Percentiles rank a stretch among this genome's conserved stretches.
Evolutionary conservation across 305 asterid genomes (phyloP).

Genomic region (Fraxinus xanthoxyloides): DNA sequence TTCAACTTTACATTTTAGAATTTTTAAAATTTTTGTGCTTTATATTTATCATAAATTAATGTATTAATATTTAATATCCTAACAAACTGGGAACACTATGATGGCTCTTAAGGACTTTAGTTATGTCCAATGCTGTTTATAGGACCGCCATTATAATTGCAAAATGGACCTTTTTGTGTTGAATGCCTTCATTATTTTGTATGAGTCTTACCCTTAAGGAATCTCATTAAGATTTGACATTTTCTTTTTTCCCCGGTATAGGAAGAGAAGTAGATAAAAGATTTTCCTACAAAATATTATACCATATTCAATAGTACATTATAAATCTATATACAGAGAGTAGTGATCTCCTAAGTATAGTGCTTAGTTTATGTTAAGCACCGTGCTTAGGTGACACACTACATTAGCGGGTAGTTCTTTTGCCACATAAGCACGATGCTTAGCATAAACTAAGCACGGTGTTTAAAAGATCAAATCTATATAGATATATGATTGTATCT

Average conservation of each 20-base stretch:
- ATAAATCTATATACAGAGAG: too few species aligned
- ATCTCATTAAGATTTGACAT: neutral
- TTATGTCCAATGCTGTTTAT: neutral
- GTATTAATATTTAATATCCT: neutral
- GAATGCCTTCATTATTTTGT: neutral
- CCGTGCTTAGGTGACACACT: too few species aligned
- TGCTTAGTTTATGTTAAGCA: too few species aligned
- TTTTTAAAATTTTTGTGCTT: neutral
- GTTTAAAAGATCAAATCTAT: too few species aligned
- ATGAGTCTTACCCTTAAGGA: neutral
- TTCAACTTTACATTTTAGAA: neutral
- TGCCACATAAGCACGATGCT: too few species aligned
- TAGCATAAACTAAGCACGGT: too few species aligned
- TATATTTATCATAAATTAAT: neutral
- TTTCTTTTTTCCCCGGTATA: neutral
- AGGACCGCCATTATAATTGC: neutral
- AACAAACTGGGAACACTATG: constrained; percentile 14
- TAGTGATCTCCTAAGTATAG: too few species aligned
- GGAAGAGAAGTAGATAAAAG: neutral
- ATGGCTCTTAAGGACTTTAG: constrained; percentile 1
- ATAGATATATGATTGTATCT: neutral
- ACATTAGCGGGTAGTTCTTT: too few species aligned
- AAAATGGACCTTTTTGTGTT: neutral
- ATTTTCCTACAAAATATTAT: neutral
- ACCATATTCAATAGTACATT: neutral